Evolutionary conservation across 306 rosid genomes (phyloP).

Genomic region (Vigna reflexopilosa): DNA sequence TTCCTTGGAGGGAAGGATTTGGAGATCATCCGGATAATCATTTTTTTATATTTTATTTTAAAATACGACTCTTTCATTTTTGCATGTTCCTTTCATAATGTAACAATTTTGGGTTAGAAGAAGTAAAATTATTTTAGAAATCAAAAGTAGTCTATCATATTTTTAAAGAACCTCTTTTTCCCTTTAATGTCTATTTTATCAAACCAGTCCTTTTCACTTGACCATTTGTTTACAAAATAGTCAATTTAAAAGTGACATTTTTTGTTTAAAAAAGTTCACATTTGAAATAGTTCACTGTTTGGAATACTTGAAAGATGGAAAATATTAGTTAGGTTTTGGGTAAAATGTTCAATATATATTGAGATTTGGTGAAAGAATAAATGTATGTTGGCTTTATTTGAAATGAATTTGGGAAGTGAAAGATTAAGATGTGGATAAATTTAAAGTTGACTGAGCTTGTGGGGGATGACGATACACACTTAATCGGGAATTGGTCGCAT

Average conservation of each 20-base stretch:
- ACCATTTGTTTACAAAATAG: background rate
- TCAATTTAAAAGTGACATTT: background rate
- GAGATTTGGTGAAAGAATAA: too few species aligned
- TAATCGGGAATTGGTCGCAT: too few species aligned
- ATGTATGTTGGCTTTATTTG: too few species aligned
- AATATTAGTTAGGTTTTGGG: background rate
- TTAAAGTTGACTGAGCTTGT: too few species aligned
- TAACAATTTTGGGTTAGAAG: slow-evolving; percentile 60
- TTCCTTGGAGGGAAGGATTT: slow-evolving; percentile 72
- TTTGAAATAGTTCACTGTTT: background rate
- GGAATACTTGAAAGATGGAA: background rate
- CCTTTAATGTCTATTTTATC: background rate
- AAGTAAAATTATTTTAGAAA: slow-evolving; percentile 51
- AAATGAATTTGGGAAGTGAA: background rate
- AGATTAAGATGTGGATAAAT: too few species aligned
- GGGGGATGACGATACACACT: too few species aligned
- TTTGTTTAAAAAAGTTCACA: too few species aligned
- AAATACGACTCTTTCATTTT: slow-evolving; percentile 34
- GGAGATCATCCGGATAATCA: slow-evolving; percentile 68
- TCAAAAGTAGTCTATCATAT: slow-evolving; percentile 38
- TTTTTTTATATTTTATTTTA: background rate
- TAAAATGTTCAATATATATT: too few species aligned
- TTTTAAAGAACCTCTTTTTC: slow-evolving; percentile 4
- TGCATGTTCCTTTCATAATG: slow-evolving; percentile 52
- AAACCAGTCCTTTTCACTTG: background rate